phyloP scores from a whole-genome alignment of 1,139 yeast genomes.

The Candida tunisiensis region DNA sequence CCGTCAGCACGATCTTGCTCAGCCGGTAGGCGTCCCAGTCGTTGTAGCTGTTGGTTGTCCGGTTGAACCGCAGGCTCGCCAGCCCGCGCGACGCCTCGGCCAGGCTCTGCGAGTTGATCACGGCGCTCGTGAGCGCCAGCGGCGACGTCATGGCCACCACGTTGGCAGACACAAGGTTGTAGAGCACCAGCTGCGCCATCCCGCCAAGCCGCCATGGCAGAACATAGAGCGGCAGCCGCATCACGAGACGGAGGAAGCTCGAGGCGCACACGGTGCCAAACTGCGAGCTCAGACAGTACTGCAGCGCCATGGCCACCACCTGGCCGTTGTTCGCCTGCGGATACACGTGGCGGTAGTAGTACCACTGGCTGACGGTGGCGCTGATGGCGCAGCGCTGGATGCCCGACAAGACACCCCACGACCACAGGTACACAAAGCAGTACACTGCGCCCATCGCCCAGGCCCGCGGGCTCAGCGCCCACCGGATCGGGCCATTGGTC shows the following conservation, averaged over 20 bases:
- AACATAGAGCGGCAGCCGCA: constrained; percentile 20
- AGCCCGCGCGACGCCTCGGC: constrained; percentile 17
- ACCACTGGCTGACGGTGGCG: constrained; percentile 24
- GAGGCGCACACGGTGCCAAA: constrained; percentile 23
- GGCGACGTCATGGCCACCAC: constrained; percentile 18
- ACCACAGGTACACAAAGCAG: constrained; percentile 24
- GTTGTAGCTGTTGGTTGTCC: no score
- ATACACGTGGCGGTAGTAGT: constrained; percentile 16
- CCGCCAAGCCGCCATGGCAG: constrained; percentile 17
- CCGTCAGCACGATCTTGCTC: constrained; percentile 20
- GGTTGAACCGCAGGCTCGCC: constrained; percentile 9
- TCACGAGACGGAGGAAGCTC: constrained; percentile 16
- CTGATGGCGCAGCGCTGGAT: constrained; percentile 20
- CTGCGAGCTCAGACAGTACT: constrained; percentile 15
- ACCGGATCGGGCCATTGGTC: no score
- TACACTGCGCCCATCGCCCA: constrained; percentile 21
- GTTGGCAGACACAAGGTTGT: constrained; percentile 14
- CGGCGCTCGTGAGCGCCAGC: constrained; percentile 21
- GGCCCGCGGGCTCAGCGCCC: constrained; percentile 17
- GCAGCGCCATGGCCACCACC: constrained; percentile 12
- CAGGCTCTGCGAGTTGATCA: constrained; percentile 17
- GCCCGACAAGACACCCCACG: constrained; percentile 24
- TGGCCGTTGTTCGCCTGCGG: constrained; percentile 10
- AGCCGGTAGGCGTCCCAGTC: constrained; percentile 20
- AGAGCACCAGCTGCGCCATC: constrained; percentile 11